phyloP scores from a whole-genome alignment of 2,329 filamentous ascomycete genomes.

The Xylaria sp. region DNA sequence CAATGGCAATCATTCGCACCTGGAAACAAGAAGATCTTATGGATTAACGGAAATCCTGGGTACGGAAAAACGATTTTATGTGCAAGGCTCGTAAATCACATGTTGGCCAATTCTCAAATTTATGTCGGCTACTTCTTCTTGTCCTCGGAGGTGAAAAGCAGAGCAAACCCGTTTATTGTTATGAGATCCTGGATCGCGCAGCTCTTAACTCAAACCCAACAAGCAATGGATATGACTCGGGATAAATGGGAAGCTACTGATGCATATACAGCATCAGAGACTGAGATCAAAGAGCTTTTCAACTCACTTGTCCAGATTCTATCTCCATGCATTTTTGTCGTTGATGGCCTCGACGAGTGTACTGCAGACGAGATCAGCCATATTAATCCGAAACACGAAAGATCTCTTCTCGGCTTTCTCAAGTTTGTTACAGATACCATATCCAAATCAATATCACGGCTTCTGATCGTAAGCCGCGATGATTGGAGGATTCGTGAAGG shows the following conservation, averaged over 20 bases:
- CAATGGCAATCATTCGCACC: constrained; percentile 38
- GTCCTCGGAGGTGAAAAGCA: constrained; percentile 45
- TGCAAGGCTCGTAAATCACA: constrained; percentile 45
- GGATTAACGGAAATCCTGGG: constrained; percentile 45
- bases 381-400: too few species aligned
- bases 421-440: constrained; percentile 20
- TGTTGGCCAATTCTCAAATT: background rate
- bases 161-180: constrained; percentile 42
- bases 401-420: constrained; percentile 37
- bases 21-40: constrained; percentile 36
- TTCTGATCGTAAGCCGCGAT: constrained; percentile 46
- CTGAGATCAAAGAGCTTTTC: constrained; percentile 39
- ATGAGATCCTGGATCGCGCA: constrained; percentile 50
- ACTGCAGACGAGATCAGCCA: too few species aligned
- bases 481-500: constrained; percentile 42
- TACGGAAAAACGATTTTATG: constrained; percentile 52
- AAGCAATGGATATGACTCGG: constrained; percentile 33
- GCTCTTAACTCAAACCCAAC: constrained; percentile 22
- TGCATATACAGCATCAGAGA: constrained; percentile 33
- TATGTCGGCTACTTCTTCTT: constrained; percentile 50
- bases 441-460: constrained; percentile 22
- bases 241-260: constrained; percentile 12
- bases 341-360: constrained; percentile 53
- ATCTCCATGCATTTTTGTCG: constrained; percentile 41
- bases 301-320: constrained; percentile 20